Evolutionary conservation across 2,329 filamentous ascomycete genomes (phyloP).

Genomic region (Botrytis tulipae): DNA sequence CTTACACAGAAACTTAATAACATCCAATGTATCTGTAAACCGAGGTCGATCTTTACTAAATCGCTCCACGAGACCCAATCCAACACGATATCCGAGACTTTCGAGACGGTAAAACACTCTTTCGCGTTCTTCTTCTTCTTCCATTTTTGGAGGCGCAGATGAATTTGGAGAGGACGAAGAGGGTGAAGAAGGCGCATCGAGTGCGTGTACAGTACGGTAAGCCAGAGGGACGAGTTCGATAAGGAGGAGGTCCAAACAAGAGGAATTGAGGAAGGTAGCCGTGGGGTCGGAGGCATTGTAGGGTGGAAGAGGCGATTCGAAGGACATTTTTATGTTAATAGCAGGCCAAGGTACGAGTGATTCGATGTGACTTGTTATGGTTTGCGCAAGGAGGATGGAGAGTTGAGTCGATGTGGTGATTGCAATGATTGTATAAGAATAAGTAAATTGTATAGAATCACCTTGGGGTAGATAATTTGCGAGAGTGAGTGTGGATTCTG

Average conservation of each 20-base stretch:
- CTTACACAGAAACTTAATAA: conserved; percentile 98
- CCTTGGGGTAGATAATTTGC: not conserved
- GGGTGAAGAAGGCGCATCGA: conserved; percentile 45
- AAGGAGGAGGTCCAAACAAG: conserved; percentile 88
- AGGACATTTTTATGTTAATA: conserved; percentile 57
- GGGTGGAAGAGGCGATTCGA: conserved; percentile 66
- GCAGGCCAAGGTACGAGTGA: not conserved
- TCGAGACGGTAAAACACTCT: conserved; percentile 84
- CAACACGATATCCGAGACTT: conserved; percentile 83
- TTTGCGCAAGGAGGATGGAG: conserved; percentile 1
- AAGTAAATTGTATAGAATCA: not conserved
- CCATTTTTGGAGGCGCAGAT: conserved; percentile 43
- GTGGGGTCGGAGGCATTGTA: conserved; percentile 72
- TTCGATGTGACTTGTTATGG: not conserved
- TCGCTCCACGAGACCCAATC: conserved; percentile 85
- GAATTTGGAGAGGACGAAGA: not conserved
- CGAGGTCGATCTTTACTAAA: conserved; percentile 82
- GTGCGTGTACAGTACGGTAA: conserved; percentile 75
- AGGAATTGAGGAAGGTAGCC: conserved; percentile 75
- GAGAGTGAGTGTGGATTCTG: not conserved
- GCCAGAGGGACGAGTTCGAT: conserved; percentile 97
- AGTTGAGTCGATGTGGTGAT: not conserved
- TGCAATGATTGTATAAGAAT: not conserved
- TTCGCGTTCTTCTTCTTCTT: conserved; percentile 81
- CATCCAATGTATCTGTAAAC: conserved; percentile 88